Base-by-base conservation (phyloP, 106 monocot species). In the Agapanthus africanus region DNA sequence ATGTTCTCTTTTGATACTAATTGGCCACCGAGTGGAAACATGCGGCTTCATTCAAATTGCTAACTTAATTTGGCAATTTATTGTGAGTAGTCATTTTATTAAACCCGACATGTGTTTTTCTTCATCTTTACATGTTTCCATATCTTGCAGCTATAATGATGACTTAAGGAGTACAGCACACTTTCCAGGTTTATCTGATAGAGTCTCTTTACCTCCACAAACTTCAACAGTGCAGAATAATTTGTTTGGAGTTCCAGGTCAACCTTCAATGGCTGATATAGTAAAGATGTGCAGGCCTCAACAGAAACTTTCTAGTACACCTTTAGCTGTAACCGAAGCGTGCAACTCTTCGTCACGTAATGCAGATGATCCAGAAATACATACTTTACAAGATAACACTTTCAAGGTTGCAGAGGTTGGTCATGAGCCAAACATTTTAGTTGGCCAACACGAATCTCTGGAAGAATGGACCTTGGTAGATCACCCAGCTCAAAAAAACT, bases 201-300 rank as follows among this genome's bases (percentile, higher is more conserved):
- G 72, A 8, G 50, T 61, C 19, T 38, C 71, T 69, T 37, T 77
- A 37, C 65, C 80, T 8, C 39, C 74, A 8, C 86, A 89, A 67
- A 62, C 75, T 61, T 61, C 89, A 68, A 63, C 73, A 15, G 82
- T 75, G 47, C 88, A 86, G 23, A 42, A 81, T 59, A 76, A 65
- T 69, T 92, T 91, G 97, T 56, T 54, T 21, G 77, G 78, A 28
- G 65, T 70, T 25, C 77, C 88, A 18, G 92, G 97, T 19, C 91
- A 88, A 44, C 23, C 80, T 44, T 89, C 97, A 10, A 86, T 97
- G 88, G 97, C 97, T 50, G 97, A 97, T 66, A 79, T 97, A 69
- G 97, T 97, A 14, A 97, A 84, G 70, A 91, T 89, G 91, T 88
- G 97, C n/a, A 79, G 79, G 50, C 86, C 89, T 79, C 89, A 80